A percentile compares a stretch with the other conserved stretches of the same genome.
Evolutionary conservation across 306 rosid species (phyloP).

Genomic region (Betula pendula): DNA sequence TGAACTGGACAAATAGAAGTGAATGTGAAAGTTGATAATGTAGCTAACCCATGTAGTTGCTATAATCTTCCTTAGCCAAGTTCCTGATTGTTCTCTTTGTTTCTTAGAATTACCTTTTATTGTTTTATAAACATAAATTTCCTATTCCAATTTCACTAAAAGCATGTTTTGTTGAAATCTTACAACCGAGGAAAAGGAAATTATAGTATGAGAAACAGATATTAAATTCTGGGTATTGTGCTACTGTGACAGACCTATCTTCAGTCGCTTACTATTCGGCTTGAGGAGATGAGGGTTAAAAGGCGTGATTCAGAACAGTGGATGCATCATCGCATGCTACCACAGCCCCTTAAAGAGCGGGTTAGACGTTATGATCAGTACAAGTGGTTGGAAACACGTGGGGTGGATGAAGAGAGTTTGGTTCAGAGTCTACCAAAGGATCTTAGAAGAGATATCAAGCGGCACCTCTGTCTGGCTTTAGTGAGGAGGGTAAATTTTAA

Average conservation of each 20-base stretch:
- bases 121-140: background rate
- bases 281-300: conserved; percentile 98
- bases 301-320: conserved; percentile 99
- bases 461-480: conserved; percentile 95
- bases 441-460: conserved; percentile 94
- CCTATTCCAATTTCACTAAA: background rate
- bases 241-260: conserved; percentile 81
- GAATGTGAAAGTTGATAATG: background rate
- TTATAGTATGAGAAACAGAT: conserved; percentile 21
- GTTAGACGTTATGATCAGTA: conserved; percentile 98
- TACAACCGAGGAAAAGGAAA: background rate
- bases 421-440: conserved; percentile 96
- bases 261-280: conserved; percentile 95
- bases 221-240: conserved; percentile 31
- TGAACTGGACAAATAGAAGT: background rate
- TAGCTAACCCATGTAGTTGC: background rate
- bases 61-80: background rate
- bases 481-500: conserved; percentile 81
- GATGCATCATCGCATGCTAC: conserved; percentile 99
- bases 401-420: conserved; percentile 85
- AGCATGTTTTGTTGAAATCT: background rate
- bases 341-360: conserved; percentile 83
- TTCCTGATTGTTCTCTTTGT: background rate
- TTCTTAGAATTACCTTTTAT: background rate
- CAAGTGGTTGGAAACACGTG: conserved; percentile 98